A percentile compares a stretch with the other conserved stretches of the same genome.
Evolutionary conservation across 805 yeast genomes (phyloP).

Genomic region (Komagataella phaffii): DNA sequence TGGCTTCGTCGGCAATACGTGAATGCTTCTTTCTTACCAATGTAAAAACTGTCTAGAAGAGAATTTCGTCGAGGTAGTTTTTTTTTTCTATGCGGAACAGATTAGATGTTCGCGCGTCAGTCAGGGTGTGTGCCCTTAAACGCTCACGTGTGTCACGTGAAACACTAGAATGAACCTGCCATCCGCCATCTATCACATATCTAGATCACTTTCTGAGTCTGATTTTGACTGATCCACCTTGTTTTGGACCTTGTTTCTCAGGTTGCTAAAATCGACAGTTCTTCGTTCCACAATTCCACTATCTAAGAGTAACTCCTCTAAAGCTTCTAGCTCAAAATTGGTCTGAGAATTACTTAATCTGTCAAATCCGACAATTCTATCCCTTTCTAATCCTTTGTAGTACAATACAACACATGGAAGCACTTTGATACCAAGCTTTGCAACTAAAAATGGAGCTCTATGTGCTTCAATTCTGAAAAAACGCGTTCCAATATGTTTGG

Average conservation of each 20-base stretch:
- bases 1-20: conserved; percentile 21
- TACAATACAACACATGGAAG: conserved; percentile 62
- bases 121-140: background rate
- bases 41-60: background rate
- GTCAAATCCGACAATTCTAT: conserved; percentile 58
- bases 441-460: conserved; percentile 59
- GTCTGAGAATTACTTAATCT: conserved; percentile 9
- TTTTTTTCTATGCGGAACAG: background rate
- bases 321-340: background rate
- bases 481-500: conserved; percentile 40
- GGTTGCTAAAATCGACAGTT: background rate
- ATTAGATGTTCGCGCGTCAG: background rate
- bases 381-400: conserved; percentile 41
- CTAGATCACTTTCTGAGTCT: background rate
- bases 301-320: background rate
- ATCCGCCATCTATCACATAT: background rate
- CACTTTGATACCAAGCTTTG: conserved; percentile 47
- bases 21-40: conserved; percentile 24
- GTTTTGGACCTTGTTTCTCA: background rate
- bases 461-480: conserved; percentile 46
- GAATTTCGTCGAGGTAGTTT: background rate
- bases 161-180: background rate
- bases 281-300: background rate
- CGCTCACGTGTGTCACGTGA: background rate
- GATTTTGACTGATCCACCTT: background rate